Conservation (phyloP, 345 rosid species). For the Arabis hirsuta region DNA sequence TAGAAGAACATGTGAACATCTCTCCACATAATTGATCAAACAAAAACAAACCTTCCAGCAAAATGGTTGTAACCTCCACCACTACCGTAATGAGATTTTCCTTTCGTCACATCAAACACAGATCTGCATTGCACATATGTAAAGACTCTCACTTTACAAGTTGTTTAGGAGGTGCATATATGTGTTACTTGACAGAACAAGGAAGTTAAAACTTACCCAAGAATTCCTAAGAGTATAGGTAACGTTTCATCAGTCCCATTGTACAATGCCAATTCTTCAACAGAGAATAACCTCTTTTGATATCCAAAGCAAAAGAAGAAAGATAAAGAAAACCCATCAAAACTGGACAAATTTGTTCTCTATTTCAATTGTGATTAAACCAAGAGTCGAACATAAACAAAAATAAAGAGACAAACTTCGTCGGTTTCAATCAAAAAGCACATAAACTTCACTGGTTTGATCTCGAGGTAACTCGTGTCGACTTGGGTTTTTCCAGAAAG, state of each 20-base stretch:
- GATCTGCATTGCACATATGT: constrained; percentile 55
- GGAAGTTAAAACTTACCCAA: constrained; percentile 59
- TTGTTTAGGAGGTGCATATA: background rate
- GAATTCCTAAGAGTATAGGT: constrained; percentile 81
- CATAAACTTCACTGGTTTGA: background rate
- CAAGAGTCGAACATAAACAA: constrained; percentile 10
- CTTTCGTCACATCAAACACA: constrained; percentile 91
- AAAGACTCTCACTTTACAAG: background rate
- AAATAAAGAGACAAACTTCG: background rate
- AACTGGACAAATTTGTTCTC: too few species aligned
- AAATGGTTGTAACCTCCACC: constrained; percentile 96
- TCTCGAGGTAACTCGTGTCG: background rate
- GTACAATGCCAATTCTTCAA: constrained; percentile 69
- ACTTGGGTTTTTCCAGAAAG: background rate
- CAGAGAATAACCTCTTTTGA: constrained; percentile 63
- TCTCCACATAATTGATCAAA: constrained; percentile 12
- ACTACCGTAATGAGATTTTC: constrained; percentile 85
- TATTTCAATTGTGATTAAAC: background rate
- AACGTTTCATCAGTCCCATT: constrained; percentile 78
- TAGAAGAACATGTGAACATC: constrained; percentile 25
- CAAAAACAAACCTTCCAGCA: constrained; percentile 74
- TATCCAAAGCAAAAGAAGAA: background rate
- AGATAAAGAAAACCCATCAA: background rate
- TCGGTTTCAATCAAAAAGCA: background rate
- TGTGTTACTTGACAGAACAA: background rate